Evolutionary conservation across 768 basidiomycete species (phyloP).

Genomic region (Mycena latifolia): DNA sequence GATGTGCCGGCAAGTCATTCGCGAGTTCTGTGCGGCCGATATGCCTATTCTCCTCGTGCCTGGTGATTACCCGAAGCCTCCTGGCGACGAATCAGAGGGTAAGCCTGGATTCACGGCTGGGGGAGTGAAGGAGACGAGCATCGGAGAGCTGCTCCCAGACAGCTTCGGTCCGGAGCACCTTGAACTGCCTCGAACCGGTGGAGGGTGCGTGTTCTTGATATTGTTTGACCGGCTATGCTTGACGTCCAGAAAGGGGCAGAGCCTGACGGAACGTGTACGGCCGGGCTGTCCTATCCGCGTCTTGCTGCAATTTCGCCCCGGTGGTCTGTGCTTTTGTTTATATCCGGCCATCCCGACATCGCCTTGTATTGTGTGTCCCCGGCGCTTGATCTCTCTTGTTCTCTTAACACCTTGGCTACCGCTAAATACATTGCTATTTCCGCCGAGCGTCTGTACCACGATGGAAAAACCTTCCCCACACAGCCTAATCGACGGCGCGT

Average conservation of each 20-base stretch:
- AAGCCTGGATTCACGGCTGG: slow-evolving; percentile 60
- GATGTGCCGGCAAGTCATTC: slow-evolving; percentile 71
- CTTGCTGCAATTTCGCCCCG: background rate
- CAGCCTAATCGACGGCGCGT: slow-evolving; percentile 21
- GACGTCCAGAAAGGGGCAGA: slow-evolving; percentile 19
- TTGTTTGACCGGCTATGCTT: slow-evolving; percentile 6
- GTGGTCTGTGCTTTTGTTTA: slow-evolving; percentile 3
- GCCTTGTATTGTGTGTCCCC: slow-evolving; percentile 13
- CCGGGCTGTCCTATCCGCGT: background rate
- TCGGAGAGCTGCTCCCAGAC: slow-evolving; percentile 82
- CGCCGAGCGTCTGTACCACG: slow-evolving; percentile 14
- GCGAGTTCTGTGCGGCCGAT: slow-evolving; percentile 84
- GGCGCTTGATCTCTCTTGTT: slow-evolving; percentile 22
- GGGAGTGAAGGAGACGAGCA: slow-evolving; percentile 71
- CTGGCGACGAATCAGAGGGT: slow-evolving; percentile 47
- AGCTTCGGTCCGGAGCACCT: slow-evolving; percentile 93
- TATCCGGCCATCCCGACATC: background rate
- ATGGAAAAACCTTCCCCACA: slow-evolving; percentile 18
- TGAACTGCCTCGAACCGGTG: slow-evolving; percentile 56
- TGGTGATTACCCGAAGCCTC: slow-evolving; percentile 64
- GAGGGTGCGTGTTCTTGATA: slow-evolving; percentile 19
- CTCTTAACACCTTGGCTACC: slow-evolving; percentile 21
- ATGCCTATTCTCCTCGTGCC: slow-evolving; percentile 83
- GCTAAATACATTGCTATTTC: slow-evolving; percentile 11
- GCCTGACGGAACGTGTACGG: background rate